Percentiles rank a stretch among this genome's conserved stretches.
Evolutionary conservation across 164 flowering plant genomes (phyloP).

Genomic region (Liquidambar formosana): DNA sequence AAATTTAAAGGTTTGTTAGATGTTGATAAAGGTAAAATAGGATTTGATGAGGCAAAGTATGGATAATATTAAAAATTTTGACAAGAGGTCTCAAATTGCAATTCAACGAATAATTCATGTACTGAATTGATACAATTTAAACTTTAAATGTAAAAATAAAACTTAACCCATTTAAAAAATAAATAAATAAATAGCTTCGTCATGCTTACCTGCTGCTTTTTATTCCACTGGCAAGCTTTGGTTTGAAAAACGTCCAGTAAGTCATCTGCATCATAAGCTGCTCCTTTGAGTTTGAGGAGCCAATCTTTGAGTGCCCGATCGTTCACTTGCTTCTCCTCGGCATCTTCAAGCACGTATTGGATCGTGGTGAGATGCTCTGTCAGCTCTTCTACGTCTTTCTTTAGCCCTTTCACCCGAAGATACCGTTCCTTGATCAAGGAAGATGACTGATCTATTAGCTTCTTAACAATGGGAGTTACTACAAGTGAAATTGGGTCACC

Average conservation of each 20-base stretch:
- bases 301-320: not conserved
- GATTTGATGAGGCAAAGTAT: too few relatives aligned
- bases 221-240: not conserved
- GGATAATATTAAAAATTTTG: too few relatives aligned
- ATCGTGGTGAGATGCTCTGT: not conserved
- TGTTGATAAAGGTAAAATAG: too few relatives aligned
- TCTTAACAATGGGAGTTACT: not conserved
- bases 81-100: too few relatives aligned
- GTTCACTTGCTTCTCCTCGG: not conserved
- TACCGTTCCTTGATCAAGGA: not conserved
- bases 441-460: not conserved
- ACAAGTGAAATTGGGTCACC: not conserved
- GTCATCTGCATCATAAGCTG: not conserved
- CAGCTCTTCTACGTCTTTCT: not conserved
- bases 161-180: too few relatives aligned
- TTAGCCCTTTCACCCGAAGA: not conserved
- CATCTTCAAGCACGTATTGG: not conserved
- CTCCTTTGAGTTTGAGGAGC: not conserved
- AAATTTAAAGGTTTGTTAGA: too few relatives aligned
- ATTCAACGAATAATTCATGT: too few relatives aligned
- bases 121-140: too few relatives aligned
- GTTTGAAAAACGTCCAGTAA: not conserved
- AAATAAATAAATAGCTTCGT: too few relatives aligned
- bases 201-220: constrained; percentile 4
- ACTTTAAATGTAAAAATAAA: too few relatives aligned